These are phyloP conservation scores for Hypomyces perniciosus DNA, from an alignment of 2,329 filamentous ascomycete species.

Conservation along the genomic window DNA sequence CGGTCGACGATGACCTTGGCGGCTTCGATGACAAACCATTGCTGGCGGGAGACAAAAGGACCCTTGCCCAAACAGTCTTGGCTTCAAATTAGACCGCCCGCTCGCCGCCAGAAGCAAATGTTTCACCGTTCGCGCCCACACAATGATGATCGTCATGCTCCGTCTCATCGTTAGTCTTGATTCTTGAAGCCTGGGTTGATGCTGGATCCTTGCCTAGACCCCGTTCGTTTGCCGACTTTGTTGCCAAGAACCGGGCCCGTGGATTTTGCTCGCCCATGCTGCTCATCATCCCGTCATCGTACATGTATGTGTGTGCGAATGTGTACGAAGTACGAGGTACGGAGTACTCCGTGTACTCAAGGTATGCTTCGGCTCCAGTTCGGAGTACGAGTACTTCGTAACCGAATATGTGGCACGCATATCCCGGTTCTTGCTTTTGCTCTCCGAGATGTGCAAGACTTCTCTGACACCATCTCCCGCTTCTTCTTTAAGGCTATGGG, in stretches of 20 bases:
- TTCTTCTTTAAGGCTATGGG: too few relatives aligned
- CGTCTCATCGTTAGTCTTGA: neutral
- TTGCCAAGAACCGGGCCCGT: slow-evolving; percentile 15
- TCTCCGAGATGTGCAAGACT: slow-evolving; percentile 1
- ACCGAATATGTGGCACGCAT: neutral
- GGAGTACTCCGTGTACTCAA: neutral
- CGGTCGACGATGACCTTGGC: neutral
- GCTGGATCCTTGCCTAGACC: slow-evolving; percentile 1
- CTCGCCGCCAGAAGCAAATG: neutral
- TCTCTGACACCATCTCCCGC: neutral
- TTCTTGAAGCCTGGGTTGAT: neutral
- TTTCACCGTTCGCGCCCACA: slow-evolving; percentile 1
- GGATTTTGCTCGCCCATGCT: slow-evolving; percentile 5
- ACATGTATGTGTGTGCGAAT: neutral
- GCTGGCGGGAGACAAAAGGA: neutral
- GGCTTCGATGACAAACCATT: neutral
- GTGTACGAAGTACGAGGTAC: neutral
- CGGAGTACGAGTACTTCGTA: neutral
- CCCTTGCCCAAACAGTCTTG: slow-evolving; percentile 1
- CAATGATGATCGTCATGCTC: neutral
- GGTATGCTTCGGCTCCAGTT: too few relatives aligned
- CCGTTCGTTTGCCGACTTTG: neutral
- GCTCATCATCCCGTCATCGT: slow-evolving; percentile 6
- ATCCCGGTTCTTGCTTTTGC: neutral
- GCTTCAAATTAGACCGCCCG: neutral